phyloP scores from a whole-genome alignment of 306 rosid species.

The Quercus mongolica region DNA sequence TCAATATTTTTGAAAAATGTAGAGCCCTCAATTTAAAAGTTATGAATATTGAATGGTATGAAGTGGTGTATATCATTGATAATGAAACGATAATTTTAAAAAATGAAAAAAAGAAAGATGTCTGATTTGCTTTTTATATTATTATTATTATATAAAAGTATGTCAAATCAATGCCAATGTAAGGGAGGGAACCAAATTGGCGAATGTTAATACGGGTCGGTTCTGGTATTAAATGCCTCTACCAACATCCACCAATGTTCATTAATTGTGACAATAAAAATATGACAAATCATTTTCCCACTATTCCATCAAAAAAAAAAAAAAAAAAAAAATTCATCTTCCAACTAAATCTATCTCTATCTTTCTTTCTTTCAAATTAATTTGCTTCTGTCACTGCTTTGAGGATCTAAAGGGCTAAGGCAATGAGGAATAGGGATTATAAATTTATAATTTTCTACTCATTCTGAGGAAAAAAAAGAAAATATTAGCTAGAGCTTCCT shows the following conservation, averaged over 20 bases:
- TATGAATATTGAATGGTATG: too few species aligned
- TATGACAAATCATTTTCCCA: not conserved
- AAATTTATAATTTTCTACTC: constrained; percentile 1
- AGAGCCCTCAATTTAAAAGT: too few species aligned
- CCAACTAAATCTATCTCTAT: constrained; percentile 7
- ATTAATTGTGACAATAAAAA: constrained; percentile 40
- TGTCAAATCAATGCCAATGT: not conserved
- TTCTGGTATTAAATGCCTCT: constrained; percentile 45
- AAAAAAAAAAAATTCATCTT: not conserved
- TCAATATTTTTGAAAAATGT: too few species aligned
- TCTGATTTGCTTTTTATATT: too few species aligned
- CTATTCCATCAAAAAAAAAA: not conserved
- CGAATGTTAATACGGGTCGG: constrained; percentile 38
- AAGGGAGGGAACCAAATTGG: not conserved
- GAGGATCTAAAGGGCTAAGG: constrained; percentile 4
- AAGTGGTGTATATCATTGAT: too few species aligned
- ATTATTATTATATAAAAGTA: too few species aligned
- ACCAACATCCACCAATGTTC: constrained; percentile 56
- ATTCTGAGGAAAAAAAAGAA: not conserved
- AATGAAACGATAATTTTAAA: too few species aligned
- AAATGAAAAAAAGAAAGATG: too few species aligned
- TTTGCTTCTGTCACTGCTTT: constrained; percentile 4
- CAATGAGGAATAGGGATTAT: not conserved
- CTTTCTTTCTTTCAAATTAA: not conserved
- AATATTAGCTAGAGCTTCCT: constrained; percentile 5